Evolutionary conservation across 208 protist genomes (phyloP).

Genomic region (Leishmania tropica): DNA sequence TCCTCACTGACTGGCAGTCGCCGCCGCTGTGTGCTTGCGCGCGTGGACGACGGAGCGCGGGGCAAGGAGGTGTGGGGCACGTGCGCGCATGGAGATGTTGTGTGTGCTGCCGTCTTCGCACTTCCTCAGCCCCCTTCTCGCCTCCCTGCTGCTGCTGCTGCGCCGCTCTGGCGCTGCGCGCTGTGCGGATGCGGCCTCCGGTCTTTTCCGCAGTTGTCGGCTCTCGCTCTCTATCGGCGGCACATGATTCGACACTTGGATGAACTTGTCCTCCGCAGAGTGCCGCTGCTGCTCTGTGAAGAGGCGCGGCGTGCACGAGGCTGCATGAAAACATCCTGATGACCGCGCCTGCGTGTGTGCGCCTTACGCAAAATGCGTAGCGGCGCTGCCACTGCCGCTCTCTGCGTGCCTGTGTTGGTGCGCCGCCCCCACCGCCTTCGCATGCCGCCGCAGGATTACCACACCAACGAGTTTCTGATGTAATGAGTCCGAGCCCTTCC

Average conservation of each 20-base stretch:
- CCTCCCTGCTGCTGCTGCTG: neutral
- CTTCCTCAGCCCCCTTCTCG: neutral
- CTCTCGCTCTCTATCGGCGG: neutral
- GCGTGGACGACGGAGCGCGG: neutral
- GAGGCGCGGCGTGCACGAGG: slow-evolving; percentile 8
- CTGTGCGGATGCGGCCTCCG: too few species aligned
- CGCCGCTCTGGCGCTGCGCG: neutral
- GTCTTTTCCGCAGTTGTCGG: too few species aligned
- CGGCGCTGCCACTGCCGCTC: neutral
- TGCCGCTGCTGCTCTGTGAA: neutral
- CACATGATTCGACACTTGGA: slow-evolving; percentile 20
- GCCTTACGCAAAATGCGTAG: neutral
- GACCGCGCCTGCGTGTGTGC: slow-evolving; percentile 6
- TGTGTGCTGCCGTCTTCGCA: neutral
- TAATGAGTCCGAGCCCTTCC: slow-evolving; percentile 28
- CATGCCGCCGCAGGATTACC: slow-evolving; percentile 3
- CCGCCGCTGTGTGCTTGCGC: neutral
- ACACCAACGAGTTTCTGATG: slow-evolving; percentile 23
- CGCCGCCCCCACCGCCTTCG: neutral
- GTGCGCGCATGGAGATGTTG: neutral
- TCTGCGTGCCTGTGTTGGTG: slow-evolving; percentile 1
- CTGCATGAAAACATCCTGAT: slow-evolving; percentile 21
- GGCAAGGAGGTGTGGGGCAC: neutral
- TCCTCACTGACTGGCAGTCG: slow-evolving; percentile 32
- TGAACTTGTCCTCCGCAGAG: slow-evolving; percentile 29